A percentile compares a stretch with the other conserved stretches of the same genome.
These are phyloP conservation scores for Elongisporangium prolatum DNA, from an alignment of 352 stramenopile species.

Conservation along the genomic window DNA sequence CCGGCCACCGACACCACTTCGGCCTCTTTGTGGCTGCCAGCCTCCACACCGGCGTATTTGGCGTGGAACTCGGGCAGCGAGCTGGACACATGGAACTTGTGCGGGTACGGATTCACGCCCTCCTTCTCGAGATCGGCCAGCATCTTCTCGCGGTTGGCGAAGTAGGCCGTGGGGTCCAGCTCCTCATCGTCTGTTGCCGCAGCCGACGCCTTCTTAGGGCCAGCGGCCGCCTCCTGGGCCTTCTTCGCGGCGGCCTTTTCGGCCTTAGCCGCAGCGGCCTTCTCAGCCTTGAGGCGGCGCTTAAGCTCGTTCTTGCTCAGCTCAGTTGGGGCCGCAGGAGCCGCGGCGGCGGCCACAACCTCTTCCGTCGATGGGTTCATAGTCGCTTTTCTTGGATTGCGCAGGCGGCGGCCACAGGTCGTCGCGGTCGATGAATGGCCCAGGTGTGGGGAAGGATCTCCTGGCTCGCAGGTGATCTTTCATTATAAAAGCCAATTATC, in stretches of 20 bases:
- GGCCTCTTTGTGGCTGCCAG: conserved; percentile 78
- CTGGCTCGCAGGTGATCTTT: background rate
- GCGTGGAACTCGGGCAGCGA: conserved; percentile 93
- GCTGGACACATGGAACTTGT: conserved; percentile 97
- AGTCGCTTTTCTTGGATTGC: conserved; percentile 1
- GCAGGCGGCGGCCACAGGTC: background rate
- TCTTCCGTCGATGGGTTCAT: conserved; percentile 16
- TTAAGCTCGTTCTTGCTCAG: conserved; percentile 99
- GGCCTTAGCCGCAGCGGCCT: conserved; percentile 93
- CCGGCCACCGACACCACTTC: conserved; percentile 91
- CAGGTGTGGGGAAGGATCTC: background rate
- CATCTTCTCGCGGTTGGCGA: conserved; percentile 92
- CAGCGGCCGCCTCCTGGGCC: conserved; percentile 46
- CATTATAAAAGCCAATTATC: background rate
- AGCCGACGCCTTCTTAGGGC: conserved; percentile 57
- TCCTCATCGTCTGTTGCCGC: conserved; percentile 88
- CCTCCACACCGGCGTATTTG: conserved; percentile 77
- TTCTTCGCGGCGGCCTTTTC: conserved; percentile 89
- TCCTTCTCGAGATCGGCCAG: conserved; percentile 89
- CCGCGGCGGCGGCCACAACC: conserved; percentile 6
- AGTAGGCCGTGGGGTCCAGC: conserved; percentile 97
- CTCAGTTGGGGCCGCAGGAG: conserved; percentile 9
- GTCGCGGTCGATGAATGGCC: background rate
- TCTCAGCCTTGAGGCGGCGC: conserved; percentile 91
- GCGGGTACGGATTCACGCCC: conserved; percentile 95